Base-by-base conservation (phyloP, 441 rosid genomes). In the Croton setiger region DNA sequence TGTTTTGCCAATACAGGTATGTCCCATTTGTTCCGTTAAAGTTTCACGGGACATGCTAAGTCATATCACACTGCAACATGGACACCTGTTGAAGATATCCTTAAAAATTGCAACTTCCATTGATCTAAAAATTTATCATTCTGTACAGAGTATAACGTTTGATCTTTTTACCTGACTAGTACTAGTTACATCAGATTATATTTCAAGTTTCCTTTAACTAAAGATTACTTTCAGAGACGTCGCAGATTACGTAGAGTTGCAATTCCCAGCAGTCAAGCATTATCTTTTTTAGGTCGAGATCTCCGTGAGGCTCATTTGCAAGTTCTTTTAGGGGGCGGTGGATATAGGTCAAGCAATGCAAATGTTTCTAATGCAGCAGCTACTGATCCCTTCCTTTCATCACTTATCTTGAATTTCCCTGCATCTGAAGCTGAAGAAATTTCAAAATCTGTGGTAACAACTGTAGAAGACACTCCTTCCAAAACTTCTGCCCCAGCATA, bases 21-120 rank as follows among this genome's bases (percentile, higher is more conserved):
- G 89, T 80, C 89, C 91, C 63, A 68, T 85, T 77, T 85, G 91
- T 81, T 75, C 83, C 14, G 77, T 77, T 60, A 82, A 83, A 76
- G 85, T 84, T 60, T 55, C 85, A 27, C 60, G 73, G 60, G 87
- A 87, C 80, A 74, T 87, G 83, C 79, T 81, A 68, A 82, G 80
- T 78, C 91, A 85, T 68, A 80, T 85, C 64, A 83, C 79, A 3
- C 75, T 81, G 70, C 87, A 85, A 70, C 91, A 87, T 65, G 85
- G 83, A 53, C 81, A 87, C 78, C 68, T 85, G 74, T 75, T 87
- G 78, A 85, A 87, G 84, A 85, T 83, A 87, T 87, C 91, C 87
- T 83, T 75, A 37, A 54, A 27, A 64, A 44, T 60, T 18, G 67
- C 71, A 55, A 43, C 52, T 79, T 62, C 39, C 3, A 18, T 66